A percentile compares a stretch with the other conserved stretches of the same genome.
These are phyloP conservation scores for Aspergillus pseudoterreus DNA, from an alignment of 2,329 filamentous ascomycete species.

Conservation along the genomic window DNA sequence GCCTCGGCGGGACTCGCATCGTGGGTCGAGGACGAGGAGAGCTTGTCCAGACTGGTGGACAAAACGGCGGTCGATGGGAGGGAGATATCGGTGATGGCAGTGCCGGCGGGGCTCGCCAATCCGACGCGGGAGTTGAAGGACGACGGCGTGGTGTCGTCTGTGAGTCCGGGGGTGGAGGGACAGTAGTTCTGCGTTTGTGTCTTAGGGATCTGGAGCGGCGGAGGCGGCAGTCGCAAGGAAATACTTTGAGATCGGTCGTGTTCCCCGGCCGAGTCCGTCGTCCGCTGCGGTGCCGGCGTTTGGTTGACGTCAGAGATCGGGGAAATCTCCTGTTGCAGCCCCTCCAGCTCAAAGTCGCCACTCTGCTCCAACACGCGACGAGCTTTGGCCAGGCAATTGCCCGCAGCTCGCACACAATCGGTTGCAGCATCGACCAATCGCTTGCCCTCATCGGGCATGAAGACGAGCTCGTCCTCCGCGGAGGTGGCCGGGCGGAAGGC, in stretches of 20 bases:
- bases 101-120: constrained; percentile 25
- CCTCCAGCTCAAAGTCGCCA: constrained; percentile 81
- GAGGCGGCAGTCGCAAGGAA: constrained; percentile 41
- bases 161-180: constrained; percentile 33
- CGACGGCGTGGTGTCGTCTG: constrained; percentile 37
- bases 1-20: constrained; percentile 22
- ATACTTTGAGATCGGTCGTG: constrained; percentile 24
- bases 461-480: constrained; percentile 69
- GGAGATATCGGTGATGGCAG: constrained; percentile 23
- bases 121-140: constrained; percentile 42
- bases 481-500: constrained; percentile 67
- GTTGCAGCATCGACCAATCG: constrained; percentile 75
- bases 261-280: constrained; percentile 14
- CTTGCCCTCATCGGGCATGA: constrained; percentile 75
- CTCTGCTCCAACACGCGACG: constrained; percentile 81
- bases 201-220: constrained; percentile 43
- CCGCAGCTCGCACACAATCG: constrained; percentile 81
- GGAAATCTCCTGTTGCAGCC: constrained; percentile 46
- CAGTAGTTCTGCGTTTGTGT: constrained; percentile 23
- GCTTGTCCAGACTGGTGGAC: constrained; percentile 24
- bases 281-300: constrained; percentile 19
- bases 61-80: constrained; percentile 24
- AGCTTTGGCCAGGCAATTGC: constrained; percentile 85
- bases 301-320: constrained; percentile 13
- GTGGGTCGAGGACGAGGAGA: constrained; percentile 21